Percentiles rank a stretch among this genome's conserved stretches.
phyloP scores from a whole-genome alignment of 2,329 filamentous ascomycete species.

The Colletotrichum cordylinicola region DNA sequence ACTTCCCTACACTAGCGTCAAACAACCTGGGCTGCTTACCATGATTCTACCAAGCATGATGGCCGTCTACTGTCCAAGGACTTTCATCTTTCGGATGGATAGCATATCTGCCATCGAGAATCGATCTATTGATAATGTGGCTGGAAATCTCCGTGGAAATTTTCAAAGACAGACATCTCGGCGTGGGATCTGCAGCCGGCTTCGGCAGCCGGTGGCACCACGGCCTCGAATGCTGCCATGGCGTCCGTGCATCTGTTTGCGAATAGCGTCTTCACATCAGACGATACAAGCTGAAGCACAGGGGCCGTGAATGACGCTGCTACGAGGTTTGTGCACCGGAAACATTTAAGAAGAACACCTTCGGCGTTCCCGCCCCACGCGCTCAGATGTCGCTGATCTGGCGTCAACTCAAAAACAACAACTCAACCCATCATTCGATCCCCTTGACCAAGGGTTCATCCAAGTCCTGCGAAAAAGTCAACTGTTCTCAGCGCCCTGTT shows the following conservation, averaged over 20 bases:
- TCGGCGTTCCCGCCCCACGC: not conserved
- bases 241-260: not conserved
- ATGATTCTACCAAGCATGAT: not conserved
- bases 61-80: not conserved
- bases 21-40: not conserved
- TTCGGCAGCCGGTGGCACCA: not conserved
- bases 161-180: not conserved
- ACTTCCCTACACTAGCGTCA: not conserved
- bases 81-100: rapidly evolving
- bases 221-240: not conserved
- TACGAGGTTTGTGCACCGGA: not conserved
- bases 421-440: not conserved
- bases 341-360: not conserved
- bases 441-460: not conserved
- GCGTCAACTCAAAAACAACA: not conserved
- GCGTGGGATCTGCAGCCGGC: not conserved
- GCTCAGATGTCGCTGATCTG: not conserved
- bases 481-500: not conserved
- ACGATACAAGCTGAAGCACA: not conserved
- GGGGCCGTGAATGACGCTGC: not conserved
- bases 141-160: not conserved
- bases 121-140: not conserved
- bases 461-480: not conserved
- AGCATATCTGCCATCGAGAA: rapidly evolving
- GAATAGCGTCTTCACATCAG: not conserved